Base-by-base conservation (phyloP, 805 yeast genomes). In the Cyberlindnera veronae region DNA sequence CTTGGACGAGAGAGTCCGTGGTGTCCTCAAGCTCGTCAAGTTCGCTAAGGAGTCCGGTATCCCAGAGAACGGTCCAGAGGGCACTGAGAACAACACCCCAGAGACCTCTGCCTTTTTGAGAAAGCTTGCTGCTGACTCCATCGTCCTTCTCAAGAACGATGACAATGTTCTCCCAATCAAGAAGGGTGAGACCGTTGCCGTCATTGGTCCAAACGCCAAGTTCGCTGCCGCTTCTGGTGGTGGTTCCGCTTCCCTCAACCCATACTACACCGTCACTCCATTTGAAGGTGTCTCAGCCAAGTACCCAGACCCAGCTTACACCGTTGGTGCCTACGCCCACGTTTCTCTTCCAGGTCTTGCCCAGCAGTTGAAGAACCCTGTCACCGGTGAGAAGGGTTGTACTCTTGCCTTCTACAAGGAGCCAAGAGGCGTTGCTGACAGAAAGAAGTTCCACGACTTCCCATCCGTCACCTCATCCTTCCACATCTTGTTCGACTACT, bases 121-220 rank as follows among this genome's bases (percentile, higher is more conserved):
- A 55, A 58, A 66, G 48, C 45, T 71, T 14, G 77, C 76, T 22
- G 66, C 54, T 16, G 81, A 78, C 32, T 61, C 79, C 3, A 68
- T 76, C 33, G 84, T 79, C 7, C 58, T 79, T 46, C 67, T 79
- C 57, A 77, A 77, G 54, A 79, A 79, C 55, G 78, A 77, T 20
- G 52, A 60, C 32, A 44, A 50, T 22, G 37, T 73, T 7, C 61
- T 76, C 41, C 85, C 84, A 3, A 62, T 79, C 39, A 53, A 61
- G 31, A 69, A 65, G 47, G 44, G 53, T 8, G 69, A 70, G 39
- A 62, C 55, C 7, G 63, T 71, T 33, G 79, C 79, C 3, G 71
- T 79, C 19, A 74, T 79, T 52, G 85, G 85, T 6, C 81, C 82
- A 22, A 76, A 74, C 48, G 81, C 77, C 26, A 75, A 71, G 50